phyloP scores from a whole-genome alignment of 2,329 filamentous ascomycete genomes.

The Juglanconis sp. region DNA sequence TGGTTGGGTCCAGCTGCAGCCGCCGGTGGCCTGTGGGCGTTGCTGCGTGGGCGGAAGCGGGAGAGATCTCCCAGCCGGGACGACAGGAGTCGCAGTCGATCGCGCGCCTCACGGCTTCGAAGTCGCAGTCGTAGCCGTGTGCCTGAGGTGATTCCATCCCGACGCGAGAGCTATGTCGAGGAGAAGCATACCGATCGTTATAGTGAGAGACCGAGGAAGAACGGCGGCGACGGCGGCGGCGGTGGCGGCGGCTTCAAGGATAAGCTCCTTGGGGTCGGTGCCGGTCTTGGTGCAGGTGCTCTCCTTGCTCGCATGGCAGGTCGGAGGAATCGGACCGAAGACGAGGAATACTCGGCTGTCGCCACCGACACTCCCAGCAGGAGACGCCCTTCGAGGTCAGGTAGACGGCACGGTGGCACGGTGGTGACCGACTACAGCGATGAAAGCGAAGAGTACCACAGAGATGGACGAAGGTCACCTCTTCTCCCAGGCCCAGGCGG shows the following conservation, averaged over 20 bases:
- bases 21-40: constrained; percentile 47
- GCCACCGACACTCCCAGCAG: constrained; percentile 58
- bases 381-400: constrained; percentile 34
- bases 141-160: constrained; percentile 51
- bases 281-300: constrained; percentile 59
- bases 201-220: constrained; percentile 43
- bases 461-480: constrained; percentile 35
- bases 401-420: constrained; percentile 29
- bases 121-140: constrained; percentile 35
- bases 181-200: constrained; percentile 71
- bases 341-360: constrained; percentile 63
- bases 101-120: constrained; percentile 31
- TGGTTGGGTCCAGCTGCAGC: constrained; percentile 54
- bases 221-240: constrained; percentile 21
- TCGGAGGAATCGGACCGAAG: constrained; percentile 45
- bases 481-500: constrained; percentile 46
- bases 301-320: constrained; percentile 59
- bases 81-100: constrained; percentile 39
- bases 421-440: constrained; percentile 47
- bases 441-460: constrained; percentile 36
- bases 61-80: constrained; percentile 38
- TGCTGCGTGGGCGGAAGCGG: constrained; percentile 40
- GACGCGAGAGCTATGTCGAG: constrained; percentile 55
- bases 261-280: constrained; percentile 58
- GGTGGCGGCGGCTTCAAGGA: constrained; percentile 55